Percentiles rank a stretch among this genome's conserved stretches.
phyloP scores from a whole-genome alignment of 1,284 basidiomycete species.

The Marasmius fiardii region DNA sequence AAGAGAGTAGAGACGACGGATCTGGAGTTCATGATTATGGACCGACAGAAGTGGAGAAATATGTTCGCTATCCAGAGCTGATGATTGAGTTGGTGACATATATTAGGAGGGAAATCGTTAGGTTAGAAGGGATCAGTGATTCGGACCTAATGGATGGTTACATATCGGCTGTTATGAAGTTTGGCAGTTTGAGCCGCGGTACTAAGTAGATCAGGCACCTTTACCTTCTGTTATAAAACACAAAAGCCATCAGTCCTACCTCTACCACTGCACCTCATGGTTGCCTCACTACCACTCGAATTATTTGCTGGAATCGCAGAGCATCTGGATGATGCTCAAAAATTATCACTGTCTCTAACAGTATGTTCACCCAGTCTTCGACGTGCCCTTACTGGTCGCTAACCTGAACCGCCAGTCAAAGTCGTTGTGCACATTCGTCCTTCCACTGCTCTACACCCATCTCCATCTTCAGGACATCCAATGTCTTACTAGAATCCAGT shows the following conservation, averaged over 20 bases:
- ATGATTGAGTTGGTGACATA: slow-evolving; percentile 79
- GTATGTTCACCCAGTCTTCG: background rate
- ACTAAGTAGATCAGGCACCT: background rate
- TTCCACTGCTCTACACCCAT: background rate
- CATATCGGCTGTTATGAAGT: slow-evolving; percentile 29
- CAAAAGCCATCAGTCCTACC: too few species aligned
- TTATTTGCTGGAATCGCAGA: background rate
- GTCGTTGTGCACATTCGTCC: background rate
- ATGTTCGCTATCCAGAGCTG: slow-evolving; percentile 73
- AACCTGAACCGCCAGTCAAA: background rate
- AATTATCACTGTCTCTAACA: background rate
- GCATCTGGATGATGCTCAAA: background rate
- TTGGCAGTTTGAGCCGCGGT: slow-evolving; percentile 17
- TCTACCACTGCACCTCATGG: background rate
- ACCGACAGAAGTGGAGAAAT: slow-evolving; percentile 58
- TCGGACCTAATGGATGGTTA: slow-evolving; percentile 53
- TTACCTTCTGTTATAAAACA: background rate
- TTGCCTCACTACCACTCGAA: background rate
- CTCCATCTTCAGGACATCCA: background rate
- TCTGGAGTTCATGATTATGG: slow-evolving; percentile 73
- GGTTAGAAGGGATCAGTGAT: slow-evolving; percentile 75
- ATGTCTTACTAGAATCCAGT: background rate
- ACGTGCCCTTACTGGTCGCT: background rate
- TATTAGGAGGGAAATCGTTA: slow-evolving; percentile 70
- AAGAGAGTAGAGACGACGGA: slow-evolving; percentile 59